Base-by-base conservation (phyloP, 495 filamentous ascomycete species). In the Bryoglossum gracile region DNA sequence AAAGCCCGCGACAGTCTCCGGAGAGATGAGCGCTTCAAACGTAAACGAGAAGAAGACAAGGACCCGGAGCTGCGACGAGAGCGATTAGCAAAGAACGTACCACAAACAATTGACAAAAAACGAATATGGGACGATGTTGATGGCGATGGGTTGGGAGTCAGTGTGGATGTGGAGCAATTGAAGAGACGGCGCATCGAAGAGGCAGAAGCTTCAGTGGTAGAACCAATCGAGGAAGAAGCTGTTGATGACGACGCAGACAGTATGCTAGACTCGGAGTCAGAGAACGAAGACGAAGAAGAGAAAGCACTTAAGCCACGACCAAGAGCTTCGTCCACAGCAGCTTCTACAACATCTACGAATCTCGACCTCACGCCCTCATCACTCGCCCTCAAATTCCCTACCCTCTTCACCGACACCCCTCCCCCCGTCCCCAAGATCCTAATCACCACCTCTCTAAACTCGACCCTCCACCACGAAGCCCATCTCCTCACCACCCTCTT, bases 81-180 rank as follows among this genome's bases (percentile, higher is more conserved):
- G 44, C 75, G 92, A 55, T 70, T 87, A 40, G 80, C 73, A 53
- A 76, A 74, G 54, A 97, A 96, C 68, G 72, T 89, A 32, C 88
- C 92, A 2, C 62, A 79, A 32, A 95, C 88, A 2, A 76, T 96
- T 18, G 92, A 97, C 53, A 77, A 81, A 38, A 96, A 95, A 73
- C 70, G 92, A 61, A 79, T 87, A 43, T 98, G 90, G 91, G 92
- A 97, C 58, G 57, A 59, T 1, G 78, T 83, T n/a, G 85, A 86
- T 47, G 82, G 83, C 37, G 87, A 86, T 53, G 71, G 68, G 0
- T 67, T 95, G 35, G 84, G 86, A 19, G 64, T 84, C 50, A 84
- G 81, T 45, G 82, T 94, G 8, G 85, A 94, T 63, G 75, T 91
- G 34, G 82, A 84, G 61, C 74, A 81, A 56, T 71, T 86, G 62